Evolutionary conservation across 2,329 filamentous ascomycete genomes (phyloP), one percentile per base, ranked within the genome.

Genomic region (Talaromyces atroroseus): DNA sequence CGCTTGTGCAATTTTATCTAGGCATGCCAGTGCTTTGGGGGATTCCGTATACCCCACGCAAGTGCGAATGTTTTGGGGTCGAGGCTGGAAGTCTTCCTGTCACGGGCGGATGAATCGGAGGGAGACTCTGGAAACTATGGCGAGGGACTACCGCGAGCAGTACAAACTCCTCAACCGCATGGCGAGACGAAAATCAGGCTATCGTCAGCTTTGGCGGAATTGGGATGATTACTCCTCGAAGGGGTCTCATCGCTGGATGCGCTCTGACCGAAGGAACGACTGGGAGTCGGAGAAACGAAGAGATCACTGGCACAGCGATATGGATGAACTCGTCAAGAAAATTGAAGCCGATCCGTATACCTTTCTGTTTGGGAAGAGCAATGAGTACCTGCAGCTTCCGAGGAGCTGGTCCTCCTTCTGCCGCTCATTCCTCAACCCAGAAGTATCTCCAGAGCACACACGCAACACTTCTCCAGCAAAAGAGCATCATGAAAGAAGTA

Each of bases 291-390:
- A 64, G 62, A 59, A 68, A 21, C 54, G 59, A 3, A 62, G 67
- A 40, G 58, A 55, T 24, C 53, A 59, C 14, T 65, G 61, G 12
- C 58, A 64, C 23, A 61, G 66, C 11, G 57, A 61, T 12, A 66
- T 75, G 59, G 65, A 71, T 16, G 62, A 68, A 47, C 63, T 76
- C 47, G 69, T 67, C 61, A 69, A 63, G 40, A 61, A 63, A 16
- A 63, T 76, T 20, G 67, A 73, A 38, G 61, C 59, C 16, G 72
- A 76, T 62, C 73, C 75, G 5, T 74, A 72, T 58, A 61, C 61
- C n/a, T 69, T 68, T 29, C 46, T 76, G 2, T 77, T 77, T 60
- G 74, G 74, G 14, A 68, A 65, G 49, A 65, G 68, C 38, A 59
- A 70, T 48, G 59, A 66, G 11, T 65, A 64, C 5, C 61, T 68